Evolutionary conservation across 352 stramenopile species (phyloP).

Genomic region (Phytophthora litchii): DNA sequence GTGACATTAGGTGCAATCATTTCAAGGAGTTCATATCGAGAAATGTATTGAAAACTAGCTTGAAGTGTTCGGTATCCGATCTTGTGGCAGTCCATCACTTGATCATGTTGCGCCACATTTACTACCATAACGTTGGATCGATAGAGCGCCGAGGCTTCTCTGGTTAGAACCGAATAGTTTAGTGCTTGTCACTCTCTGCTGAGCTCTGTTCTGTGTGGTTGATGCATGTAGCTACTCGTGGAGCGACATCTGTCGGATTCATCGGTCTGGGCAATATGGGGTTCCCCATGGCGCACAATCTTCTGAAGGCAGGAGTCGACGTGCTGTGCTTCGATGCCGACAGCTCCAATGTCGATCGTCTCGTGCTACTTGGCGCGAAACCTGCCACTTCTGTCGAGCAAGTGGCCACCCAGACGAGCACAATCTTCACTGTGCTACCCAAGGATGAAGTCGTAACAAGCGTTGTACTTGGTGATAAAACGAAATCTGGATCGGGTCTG

Average conservation of each 20-base stretch:
- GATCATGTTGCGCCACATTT: slow-evolving; percentile 13
- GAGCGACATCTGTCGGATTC: slow-evolving; percentile 65
- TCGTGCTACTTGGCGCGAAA: slow-evolving; percentile 42
- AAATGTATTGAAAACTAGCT: not conserved
- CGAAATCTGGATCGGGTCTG: slow-evolving; percentile 31
- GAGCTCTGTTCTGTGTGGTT: not conserved
- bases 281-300: slow-evolving; percentile 89
- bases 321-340: slow-evolving; percentile 73
- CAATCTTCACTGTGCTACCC: slow-evolving; percentile 68
- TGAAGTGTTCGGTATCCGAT: no score
- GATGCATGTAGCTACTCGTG: slow-evolving; percentile 2
- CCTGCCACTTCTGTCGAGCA: slow-evolving; percentile 45
- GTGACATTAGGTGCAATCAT: slow-evolving; percentile 6
- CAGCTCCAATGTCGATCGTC: slow-evolving; percentile 27
- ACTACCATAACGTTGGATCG: not conserved
- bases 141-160: slow-evolving; percentile 15
- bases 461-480: slow-evolving; percentile 43
- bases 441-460: slow-evolving; percentile 64
- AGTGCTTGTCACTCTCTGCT: not conserved
- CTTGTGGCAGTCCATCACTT: not conserved
- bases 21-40: not conserved
- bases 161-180: slow-evolving; percentile 7
- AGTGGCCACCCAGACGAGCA: slow-evolving; percentile 40
- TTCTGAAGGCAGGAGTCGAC: slow-evolving; percentile 69
- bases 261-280: slow-evolving; percentile 94